Evolutionary conservation across 176 grass and related monocot species (phyloP).

Genomic region (Stipa capillata): DNA sequence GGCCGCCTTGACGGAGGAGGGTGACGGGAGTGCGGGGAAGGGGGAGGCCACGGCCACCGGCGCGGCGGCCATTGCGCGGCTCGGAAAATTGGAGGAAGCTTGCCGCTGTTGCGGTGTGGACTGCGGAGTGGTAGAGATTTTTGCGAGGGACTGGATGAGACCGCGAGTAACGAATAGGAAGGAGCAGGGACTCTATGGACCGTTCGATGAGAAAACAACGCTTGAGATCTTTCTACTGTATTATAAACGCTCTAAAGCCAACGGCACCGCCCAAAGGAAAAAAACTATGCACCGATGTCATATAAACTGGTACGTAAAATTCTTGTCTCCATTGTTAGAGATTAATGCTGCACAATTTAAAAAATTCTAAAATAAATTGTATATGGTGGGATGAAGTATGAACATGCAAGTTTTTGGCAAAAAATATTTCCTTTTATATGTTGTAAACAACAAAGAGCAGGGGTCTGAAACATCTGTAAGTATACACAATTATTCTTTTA

Average conservation of each 20-base stretch:
- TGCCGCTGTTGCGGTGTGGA: neutral
- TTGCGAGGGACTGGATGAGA: conserved; percentile 29
- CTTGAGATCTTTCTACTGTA: neutral
- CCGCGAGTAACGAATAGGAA: neutral
- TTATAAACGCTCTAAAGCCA: neutral
- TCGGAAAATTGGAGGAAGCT: neutral
- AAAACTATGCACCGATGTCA: too few species aligned
- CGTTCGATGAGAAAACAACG: neutral
- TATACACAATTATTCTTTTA: too few species aligned
- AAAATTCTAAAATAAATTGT: too few species aligned
- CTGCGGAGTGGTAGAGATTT: neutral
- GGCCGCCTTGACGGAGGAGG: neutral
- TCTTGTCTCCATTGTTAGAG: too few species aligned
- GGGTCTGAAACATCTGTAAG: too few species aligned
- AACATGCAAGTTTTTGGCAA: too few species aligned
- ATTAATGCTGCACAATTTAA: too few species aligned
- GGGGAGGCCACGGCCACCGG: conserved; percentile 27
- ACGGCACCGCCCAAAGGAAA: too few species aligned
- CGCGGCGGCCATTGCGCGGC: conserved; percentile 22
- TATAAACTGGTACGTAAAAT: too few species aligned
- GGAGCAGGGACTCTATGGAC: neutral
- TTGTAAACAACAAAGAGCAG: too few species aligned
- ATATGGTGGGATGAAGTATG: too few species aligned
- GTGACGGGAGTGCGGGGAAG: neutral
- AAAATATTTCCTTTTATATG: too few species aligned